Conservation (phyloP, 768 basidiomycete genomes). For the Lyophyllum atratum region DNA sequence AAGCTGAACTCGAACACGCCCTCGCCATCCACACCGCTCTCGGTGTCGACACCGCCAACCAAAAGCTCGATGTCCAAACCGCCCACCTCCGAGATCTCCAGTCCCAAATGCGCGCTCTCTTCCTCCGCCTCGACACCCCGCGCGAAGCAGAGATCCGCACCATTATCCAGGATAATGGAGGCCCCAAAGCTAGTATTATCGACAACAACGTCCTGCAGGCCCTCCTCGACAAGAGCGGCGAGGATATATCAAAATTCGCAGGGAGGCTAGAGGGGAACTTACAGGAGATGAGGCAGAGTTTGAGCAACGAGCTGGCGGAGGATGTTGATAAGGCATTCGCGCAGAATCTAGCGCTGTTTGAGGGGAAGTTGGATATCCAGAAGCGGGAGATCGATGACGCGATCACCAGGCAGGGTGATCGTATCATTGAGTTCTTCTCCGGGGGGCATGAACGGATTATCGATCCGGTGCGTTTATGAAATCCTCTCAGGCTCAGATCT, state of each 20-base stretch:
- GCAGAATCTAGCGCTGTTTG: conserved; percentile 43
- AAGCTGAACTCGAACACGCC: conserved; percentile 34
- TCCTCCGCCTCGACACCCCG: conserved; percentile 39
- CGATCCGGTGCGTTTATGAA: conserved; percentile 33
- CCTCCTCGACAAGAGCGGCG: conserved; percentile 32
- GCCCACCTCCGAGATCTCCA: conserved; percentile 23
- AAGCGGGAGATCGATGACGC: conserved; percentile 33
- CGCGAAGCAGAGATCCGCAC: conserved; percentile 38
- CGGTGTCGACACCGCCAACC: conserved; percentile 35
- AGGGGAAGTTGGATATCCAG: conserved; percentile 48
- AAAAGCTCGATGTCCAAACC: conserved; percentile 27
- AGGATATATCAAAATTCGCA: conserved; percentile 27
- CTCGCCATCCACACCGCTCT: conserved; percentile 39
- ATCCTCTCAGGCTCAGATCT: not conserved
- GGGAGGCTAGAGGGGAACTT: conserved; percentile 27
- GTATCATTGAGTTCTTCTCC: conserved; percentile 40
- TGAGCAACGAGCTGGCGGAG: conserved; percentile 35
- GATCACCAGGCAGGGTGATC: conserved; percentile 32
- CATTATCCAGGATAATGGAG: conserved; percentile 42
- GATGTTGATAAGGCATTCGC: conserved; percentile 39
- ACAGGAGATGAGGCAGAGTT: conserved; percentile 28
- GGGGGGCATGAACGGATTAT: conserved; percentile 49
- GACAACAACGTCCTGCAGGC: conserved; percentile 22
- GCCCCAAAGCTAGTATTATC: conserved; percentile 31
- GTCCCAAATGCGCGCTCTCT: conserved; percentile 33